Evolutionary conservation across 2,329 filamentous ascomycete species (phyloP), one percentile per base, ranked within the genome.

Genomic region (Colletotrichum musae): DNA sequence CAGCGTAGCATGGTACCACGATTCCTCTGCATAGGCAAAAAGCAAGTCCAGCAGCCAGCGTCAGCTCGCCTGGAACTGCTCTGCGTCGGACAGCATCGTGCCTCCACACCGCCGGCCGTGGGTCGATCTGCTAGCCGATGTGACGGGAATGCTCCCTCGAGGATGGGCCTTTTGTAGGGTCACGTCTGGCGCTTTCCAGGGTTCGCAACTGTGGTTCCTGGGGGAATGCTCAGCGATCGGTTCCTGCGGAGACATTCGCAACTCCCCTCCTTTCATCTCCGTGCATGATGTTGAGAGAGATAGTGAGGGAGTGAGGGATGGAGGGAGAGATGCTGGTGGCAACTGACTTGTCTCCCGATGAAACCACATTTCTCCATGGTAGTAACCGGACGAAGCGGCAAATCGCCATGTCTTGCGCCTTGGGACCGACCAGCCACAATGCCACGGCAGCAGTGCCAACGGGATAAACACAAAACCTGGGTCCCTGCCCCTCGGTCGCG

Each of bases 1-100:
- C 39, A 53, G 50, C 36, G 39, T 39, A 24, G 57, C 39, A 54
- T 16, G 50, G 50, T 62, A 54, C 59, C 59, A 39, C 47, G 50
- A 45, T 21, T 28, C 12, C 50, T 53, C 51, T 62, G 39, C 50
- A 54, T 47, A 62, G 59, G 59, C 50, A 62, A 54, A 54, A 47
- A 54, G 39, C 50, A 53, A 47, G 15, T 21, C 15, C 39, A 58
- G 12, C 18, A 60, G 58, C 59, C 59, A 45, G 39, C 16, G 59
- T 47, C 26, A 47, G n/a, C 50, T 62, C 48, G 59, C 13, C 26
- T n/a, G 28, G 41, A 13, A 43, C 45, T 36, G 32, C 32, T 58
- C 41, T 26, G 56, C 18, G 15, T 41, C 21, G 36, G 18, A 41
- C 45, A 48, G 18, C 15, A 48, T 48, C 45, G n/a, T n/a, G 15